These are phyloP conservation scores for Meripilus lineatus DNA, from an alignment of 1,284 basidiomycete species.

Conservation along the genomic window DNA sequence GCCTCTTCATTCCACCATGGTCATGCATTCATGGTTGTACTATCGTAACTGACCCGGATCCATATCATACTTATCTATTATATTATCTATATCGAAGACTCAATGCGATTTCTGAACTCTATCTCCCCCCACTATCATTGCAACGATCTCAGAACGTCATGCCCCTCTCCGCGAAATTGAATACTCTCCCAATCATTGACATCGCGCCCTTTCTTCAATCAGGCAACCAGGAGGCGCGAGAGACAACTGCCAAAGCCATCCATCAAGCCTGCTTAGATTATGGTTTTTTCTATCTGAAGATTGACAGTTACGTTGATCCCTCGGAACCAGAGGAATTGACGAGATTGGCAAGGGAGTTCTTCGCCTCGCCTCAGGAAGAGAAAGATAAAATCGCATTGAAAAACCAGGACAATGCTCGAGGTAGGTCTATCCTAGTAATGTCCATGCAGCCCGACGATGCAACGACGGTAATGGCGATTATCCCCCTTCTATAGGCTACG, in stretches of 20 bases:
- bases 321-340: constrained; percentile 64
- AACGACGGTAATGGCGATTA: background rate
- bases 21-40: too few relatives aligned
- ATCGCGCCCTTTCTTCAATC: constrained; percentile 49
- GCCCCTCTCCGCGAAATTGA: too few relatives aligned
- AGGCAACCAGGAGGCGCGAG: constrained; percentile 32
- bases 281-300: constrained; percentile 85
- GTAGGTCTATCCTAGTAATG: constrained; percentile 31
- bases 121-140: too few relatives aligned
- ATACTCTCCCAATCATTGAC: constrained; percentile 30
- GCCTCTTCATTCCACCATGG: too few relatives aligned
- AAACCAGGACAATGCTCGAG: constrained; percentile 69
- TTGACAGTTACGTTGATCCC: constrained; percentile 50
- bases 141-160: too few relatives aligned
- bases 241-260: constrained; percentile 51
- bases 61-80: too few relatives aligned
- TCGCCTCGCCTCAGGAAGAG: constrained; percentile 60
- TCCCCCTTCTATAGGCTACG: constrained; percentile 49
- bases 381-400: constrained; percentile 66
- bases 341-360: constrained; percentile 66
- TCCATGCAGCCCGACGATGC: background rate
- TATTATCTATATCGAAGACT: too few relatives aligned
- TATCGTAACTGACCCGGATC: too few relatives aligned
- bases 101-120: too few relatives aligned
- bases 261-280: constrained; percentile 73